Percentiles rank a stretch among this genome's conserved stretches.
Conservation (phyloP, 768 basidiomycete genomes). For the Leccinellum luteum region DNA sequence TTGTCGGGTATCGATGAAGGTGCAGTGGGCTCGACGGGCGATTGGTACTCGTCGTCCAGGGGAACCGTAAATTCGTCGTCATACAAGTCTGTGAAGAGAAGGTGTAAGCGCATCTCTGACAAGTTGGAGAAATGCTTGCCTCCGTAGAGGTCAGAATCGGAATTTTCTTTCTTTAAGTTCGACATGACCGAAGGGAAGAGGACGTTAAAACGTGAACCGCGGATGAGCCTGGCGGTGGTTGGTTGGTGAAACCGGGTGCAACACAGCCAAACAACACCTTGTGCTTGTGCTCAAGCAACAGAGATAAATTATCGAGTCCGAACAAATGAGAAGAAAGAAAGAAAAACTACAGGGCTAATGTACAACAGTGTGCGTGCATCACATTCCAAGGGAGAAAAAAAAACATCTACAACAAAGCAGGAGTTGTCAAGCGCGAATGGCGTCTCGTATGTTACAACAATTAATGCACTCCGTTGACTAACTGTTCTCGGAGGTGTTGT, state of each 20-base stretch:
- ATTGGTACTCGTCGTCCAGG: constrained; percentile 31
- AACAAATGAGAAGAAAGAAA: not conserved
- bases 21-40: constrained; percentile 24
- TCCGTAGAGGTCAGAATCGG: constrained; percentile 46
- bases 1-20: constrained; percentile 20
- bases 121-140: constrained; percentile 32
- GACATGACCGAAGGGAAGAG: constrained; percentile 17
- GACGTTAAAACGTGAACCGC: not conserved
- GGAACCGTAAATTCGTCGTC: constrained; percentile 41
- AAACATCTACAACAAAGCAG: constrained; percentile 13
- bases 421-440: not conserved
- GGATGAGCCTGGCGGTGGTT: constrained; percentile 2
- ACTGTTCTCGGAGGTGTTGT: constrained; percentile 51
- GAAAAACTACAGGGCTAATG: constrained; percentile 20
- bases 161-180: constrained; percentile 25
- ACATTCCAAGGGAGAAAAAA: constrained; percentile 5
- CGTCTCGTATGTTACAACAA: not conserved
- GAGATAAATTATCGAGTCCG: constrained; percentile 26
- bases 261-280: constrained; percentile 28
- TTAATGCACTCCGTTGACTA: constrained; percentile 51
- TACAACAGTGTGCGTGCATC: constrained; percentile 24
- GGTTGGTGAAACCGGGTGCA: not conserved
- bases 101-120: constrained; percentile 2
- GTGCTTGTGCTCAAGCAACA: constrained; percentile 3
- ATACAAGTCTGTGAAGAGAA: constrained; percentile 45